A percentile compares a stretch with the other conserved stretches of the same genome.
Conservation (phyloP, 768 basidiomycete species). For the Termitomyces bulborhizus region DNA sequence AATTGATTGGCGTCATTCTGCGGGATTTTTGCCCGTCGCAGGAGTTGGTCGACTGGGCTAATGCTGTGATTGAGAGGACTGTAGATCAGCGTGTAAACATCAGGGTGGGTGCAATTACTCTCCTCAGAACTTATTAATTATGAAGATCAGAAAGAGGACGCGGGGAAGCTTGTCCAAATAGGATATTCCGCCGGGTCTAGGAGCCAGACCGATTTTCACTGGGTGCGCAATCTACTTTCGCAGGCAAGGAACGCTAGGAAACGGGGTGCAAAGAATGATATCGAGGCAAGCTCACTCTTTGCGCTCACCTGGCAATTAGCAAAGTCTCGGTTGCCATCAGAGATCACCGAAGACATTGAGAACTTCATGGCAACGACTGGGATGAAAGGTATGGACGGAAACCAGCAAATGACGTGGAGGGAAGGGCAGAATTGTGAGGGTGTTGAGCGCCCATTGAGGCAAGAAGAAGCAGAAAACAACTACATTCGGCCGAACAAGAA, state of each 20-base stretch:
- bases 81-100: too few species aligned
- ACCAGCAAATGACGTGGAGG: too few species aligned
- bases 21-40: too few species aligned
- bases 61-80: too few species aligned
- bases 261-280: neutral
- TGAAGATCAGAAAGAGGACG: constrained; percentile 16
- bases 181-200: constrained; percentile 16
- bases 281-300: neutral
- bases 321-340: neutral
- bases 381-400: neutral
- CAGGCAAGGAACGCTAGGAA: neutral
- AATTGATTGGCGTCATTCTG: too few species aligned
- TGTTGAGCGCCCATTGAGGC: too few species aligned
- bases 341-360: neutral
- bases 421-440: too few species aligned
- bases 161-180: constrained; percentile 7
- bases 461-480: too few species aligned
- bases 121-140: too few species aligned
- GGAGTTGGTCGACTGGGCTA: too few species aligned
- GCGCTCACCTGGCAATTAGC: neutral
- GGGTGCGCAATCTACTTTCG: constrained; percentile 10
- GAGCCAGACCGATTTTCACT: constrained; percentile 9
- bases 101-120: too few species aligned
- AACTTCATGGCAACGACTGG: neutral
- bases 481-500: neutral